Evolutionary conservation across 2,329 filamentous ascomycete genomes (phyloP).

Genomic region (Dactylonectria estremocensis): DNA sequence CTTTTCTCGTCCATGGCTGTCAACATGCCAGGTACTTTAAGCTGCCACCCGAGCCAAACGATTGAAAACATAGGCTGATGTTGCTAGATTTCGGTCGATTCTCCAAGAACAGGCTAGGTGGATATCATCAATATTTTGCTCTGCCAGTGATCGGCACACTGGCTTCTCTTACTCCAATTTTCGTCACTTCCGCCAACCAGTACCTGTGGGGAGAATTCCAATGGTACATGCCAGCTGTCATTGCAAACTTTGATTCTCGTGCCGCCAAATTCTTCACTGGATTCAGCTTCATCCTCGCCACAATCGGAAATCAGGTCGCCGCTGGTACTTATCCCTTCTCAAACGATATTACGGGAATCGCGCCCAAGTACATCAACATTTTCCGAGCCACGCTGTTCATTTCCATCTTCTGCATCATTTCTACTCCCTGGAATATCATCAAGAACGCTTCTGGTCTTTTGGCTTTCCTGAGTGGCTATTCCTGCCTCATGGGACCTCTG

Average conservation of each 20-base stretch:
- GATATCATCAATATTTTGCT: conserved; percentile 18
- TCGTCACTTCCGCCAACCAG: conserved; percentile 15
- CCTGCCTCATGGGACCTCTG: conserved; percentile 11
- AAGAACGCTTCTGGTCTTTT: conserved; percentile 7
- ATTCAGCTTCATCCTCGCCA: conserved; percentile 11
- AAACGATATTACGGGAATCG: conserved; percentile 13
- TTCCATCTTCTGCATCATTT: conserved; percentile 14
- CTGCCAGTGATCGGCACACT: conserved; percentile 12
- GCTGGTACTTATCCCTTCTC: conserved; percentile 7
- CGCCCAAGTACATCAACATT: conserved; percentile 19
- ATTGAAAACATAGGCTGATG: conserved; percentile 4
- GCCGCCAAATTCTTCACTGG: conserved; percentile 15
- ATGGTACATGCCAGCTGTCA: conserved; percentile 12
- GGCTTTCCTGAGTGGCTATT: conserved; percentile 23
- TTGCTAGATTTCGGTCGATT: conserved; percentile 18
- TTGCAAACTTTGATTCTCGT: conserved; percentile 14
- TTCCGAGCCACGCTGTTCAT: conserved; percentile 4
- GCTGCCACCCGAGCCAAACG: not conserved
- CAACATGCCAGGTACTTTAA: conserved; percentile 19
- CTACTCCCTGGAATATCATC: conserved; percentile 21
- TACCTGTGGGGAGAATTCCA: conserved; percentile 11
- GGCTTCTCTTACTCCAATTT: conserved; percentile 9
- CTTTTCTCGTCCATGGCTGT: conserved; percentile 20
- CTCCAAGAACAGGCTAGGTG: conserved; percentile 13
- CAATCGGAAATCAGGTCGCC: conserved; percentile 9